Conservation (phyloP, 495 filamentous ascomycete genomes). For the Aspergillus sclerotioniger region DNA sequence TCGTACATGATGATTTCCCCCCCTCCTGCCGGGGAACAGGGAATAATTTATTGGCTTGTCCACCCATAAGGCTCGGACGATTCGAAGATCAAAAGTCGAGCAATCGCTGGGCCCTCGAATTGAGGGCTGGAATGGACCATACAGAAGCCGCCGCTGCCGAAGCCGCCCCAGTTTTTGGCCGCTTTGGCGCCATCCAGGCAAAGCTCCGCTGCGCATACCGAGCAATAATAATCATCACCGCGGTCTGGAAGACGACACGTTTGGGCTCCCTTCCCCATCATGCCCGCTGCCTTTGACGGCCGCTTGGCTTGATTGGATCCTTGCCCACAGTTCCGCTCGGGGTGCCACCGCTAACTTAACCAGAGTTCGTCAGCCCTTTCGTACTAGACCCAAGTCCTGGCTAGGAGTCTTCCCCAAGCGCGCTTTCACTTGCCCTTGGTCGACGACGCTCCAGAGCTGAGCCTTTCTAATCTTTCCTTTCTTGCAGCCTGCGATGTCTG, state of each 20-base stretch:
- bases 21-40: background rate
- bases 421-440: slow-evolving; percentile 1
- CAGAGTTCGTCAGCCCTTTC: slow-evolving; percentile 6
- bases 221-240: background rate
- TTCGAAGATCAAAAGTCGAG: background rate
- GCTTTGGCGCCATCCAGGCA: slow-evolving; percentile 7
- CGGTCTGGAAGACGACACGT: slow-evolving; percentile 9
- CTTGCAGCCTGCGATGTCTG: slow-evolving; percentile 41
- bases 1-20: background rate
- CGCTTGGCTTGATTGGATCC: slow-evolving; percentile 3
- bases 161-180: slow-evolving; percentile 15
- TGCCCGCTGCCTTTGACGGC: background rate
- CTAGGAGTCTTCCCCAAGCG: background rate
- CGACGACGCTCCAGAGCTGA: slow-evolving; percentile 9
- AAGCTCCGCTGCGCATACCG: slow-evolving; percentile 7
- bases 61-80: slow-evolving; percentile 11
- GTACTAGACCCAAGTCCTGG: background rate
- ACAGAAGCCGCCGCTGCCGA: slow-evolving; percentile 11
- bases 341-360: background rate
- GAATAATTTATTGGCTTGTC: background rate
- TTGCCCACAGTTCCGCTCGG: slow-evolving; percentile 2
- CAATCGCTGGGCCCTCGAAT: background rate
- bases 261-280: slow-evolving; percentile 1
- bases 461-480: slow-evolving; percentile 4
- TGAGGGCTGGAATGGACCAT: slow-evolving; percentile 10